phyloP scores from a whole-genome alignment of 331 rosid species.

The Malus hybrid region DNA sequence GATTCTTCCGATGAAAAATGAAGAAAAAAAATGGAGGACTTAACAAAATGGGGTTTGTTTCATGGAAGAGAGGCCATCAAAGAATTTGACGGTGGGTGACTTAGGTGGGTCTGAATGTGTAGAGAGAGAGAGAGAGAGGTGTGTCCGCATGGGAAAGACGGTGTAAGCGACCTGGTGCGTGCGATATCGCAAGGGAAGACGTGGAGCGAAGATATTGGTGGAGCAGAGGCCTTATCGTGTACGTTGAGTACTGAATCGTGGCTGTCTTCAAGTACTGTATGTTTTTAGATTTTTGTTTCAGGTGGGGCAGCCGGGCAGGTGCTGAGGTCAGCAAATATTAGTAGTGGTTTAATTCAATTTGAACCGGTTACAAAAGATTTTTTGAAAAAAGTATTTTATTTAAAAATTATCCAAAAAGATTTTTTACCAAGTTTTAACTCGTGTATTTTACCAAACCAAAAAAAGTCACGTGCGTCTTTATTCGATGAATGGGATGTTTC shows the following conservation, averaged over 20 bases:
- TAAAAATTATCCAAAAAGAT: too few species aligned
- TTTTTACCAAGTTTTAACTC: background rate
- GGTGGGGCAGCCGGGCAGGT: background rate
- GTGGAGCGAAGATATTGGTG: background rate
- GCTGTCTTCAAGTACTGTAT: background rate
- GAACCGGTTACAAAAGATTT: background rate
- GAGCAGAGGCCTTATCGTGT: background rate
- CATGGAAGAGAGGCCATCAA: background rate
- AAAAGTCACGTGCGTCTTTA: too few species aligned
- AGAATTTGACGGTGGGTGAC: constrained; percentile 28
- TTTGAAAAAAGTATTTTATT: background rate
- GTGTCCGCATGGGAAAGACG: constrained; percentile 20
- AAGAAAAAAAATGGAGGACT: background rate
- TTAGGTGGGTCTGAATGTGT: constrained; percentile 17
- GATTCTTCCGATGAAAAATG: background rate
- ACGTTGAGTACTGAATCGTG: background rate
- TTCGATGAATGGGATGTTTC: too few species aligned
- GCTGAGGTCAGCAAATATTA: background rate
- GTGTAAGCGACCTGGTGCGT: constrained; percentile 12
- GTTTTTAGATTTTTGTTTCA: background rate
- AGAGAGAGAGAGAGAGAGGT: background rate
- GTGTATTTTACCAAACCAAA: background rate
- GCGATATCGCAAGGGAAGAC: constrained; percentile 8
- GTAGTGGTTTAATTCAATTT: background rate
- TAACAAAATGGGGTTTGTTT: constrained; percentile 5